Evolutionary conservation across 2,329 filamentous ascomycete species (phyloP), one percentile per base, ranked within the genome.

Genomic region (Aspergillus quadricinctus): DNA sequence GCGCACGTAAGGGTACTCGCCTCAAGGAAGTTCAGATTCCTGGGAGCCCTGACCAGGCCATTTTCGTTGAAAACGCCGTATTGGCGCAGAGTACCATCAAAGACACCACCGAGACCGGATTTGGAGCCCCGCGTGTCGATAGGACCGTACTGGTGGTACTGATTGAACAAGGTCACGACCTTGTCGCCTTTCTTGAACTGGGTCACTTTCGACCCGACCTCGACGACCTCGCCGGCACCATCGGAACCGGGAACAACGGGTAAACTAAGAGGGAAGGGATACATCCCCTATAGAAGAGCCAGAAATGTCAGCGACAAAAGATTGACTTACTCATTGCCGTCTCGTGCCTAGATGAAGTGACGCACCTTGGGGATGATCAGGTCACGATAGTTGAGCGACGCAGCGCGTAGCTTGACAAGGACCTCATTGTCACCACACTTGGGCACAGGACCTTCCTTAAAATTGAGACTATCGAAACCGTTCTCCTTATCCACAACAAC

Each of bases 371-470:
- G 73, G 51, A 81, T 79, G 17, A 74, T 70, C 8, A 81, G 62
- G 31, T 81, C 80, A 25, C 80, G 72, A 57, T 80, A 81, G 58
- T 81, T 81, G 51, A 82, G 66, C 11, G 77, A 78, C 0, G 76
- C 79, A 3, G 75, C 79, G n/a, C 77, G 65, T 1, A 81, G 78
- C 72, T 87, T 88, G 63, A 92, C 84, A 35, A 92, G 79, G 5
- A 91, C 87, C 27, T 92, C 85, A 59, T 83, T 82, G 54, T 90
- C 87, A 49, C 88, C 88, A 1, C 88, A 67, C 61, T 83, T 73
- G 14, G 87, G 85, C 2, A 90, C 66, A 1, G 79, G 65, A 0
- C 74, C 78, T 49, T 80, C 76, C 57, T 80, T 74, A 63, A 83
- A 81, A 64, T 79, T 72, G 41, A 91, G 78, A 45, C 77, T 78